phyloP scores from a whole-genome alignment of 768 basidiomycete genomes.

The Termitomyces sp. region DNA sequence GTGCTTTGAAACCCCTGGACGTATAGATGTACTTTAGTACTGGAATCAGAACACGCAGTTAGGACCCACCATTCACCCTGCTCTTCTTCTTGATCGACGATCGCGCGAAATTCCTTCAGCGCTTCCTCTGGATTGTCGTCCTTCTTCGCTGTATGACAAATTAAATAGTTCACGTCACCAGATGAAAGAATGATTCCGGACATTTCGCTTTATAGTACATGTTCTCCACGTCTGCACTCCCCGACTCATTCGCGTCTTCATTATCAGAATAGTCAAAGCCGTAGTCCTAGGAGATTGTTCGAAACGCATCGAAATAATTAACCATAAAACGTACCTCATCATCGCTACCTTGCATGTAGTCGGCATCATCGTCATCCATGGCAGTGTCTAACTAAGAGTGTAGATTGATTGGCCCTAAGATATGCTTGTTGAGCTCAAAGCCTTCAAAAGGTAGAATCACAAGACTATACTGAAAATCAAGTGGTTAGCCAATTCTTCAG shows the following conservation, averaged over 20 bases:
- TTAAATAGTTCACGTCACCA: conserved; percentile 3
- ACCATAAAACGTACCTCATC: conserved; percentile 56
- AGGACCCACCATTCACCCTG: conserved; percentile 84
- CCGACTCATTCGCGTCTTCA: conserved; percentile 75
- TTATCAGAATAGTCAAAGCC: conserved; percentile 95
- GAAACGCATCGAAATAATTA: conserved; percentile 3
- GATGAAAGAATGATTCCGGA: conserved; percentile 30
- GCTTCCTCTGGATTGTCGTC: conserved; percentile 93
- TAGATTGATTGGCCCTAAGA: conserved; percentile 1
- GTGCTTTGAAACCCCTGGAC: conserved; percentile 93
- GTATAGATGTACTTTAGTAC: neutral
- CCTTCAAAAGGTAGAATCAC: neutral
- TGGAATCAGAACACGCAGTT: neutral
- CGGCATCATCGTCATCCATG: conserved; percentile 94
- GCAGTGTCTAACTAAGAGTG: conserved; percentile 8
- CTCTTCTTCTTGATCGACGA: conserved; percentile 88
- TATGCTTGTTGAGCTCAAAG: neutral
- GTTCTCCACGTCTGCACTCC: conserved; percentile 90
- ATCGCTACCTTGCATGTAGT: conserved; percentile 88
- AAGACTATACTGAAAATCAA: conserved; percentile 1
- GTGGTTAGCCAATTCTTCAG: neutral
- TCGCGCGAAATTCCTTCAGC: conserved; percentile 80
- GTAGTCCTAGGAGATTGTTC: conserved; percentile 60
- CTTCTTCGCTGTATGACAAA: conserved; percentile 67
- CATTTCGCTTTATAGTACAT: conserved; percentile 98